Evolutionary conservation across 2,329 filamentous ascomycete genomes (phyloP).

Genomic region (Lithohypha guttulata): DNA sequence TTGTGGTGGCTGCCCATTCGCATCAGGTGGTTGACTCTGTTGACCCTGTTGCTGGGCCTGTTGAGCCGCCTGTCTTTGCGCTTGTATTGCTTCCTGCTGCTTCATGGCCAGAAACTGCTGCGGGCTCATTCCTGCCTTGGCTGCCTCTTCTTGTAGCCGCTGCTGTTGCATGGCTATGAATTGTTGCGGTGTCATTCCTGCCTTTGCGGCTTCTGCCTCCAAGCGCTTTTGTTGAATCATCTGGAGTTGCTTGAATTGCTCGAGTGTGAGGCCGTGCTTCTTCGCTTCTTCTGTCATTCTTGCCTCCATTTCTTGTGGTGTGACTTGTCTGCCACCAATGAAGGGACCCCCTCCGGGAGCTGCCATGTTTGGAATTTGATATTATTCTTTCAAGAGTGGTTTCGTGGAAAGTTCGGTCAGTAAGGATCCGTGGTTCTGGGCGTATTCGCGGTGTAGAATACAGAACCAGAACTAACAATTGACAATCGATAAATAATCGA

Average conservation of each 20-base stretch:
- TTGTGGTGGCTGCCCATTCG: conserved; percentile 20
- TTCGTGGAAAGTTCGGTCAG: too few relatives aligned
- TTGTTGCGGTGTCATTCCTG: conserved; percentile 73
- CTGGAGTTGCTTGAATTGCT: conserved; percentile 50
- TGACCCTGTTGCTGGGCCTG: conserved; percentile 25
- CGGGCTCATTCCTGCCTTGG: conserved; percentile 43
- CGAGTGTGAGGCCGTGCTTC: conserved; percentile 71
- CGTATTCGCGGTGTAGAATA: too few relatives aligned
- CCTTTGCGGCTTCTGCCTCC: conserved; percentile 60
- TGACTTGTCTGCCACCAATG: conserved; percentile 2
- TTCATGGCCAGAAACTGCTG: conserved; percentile 39
- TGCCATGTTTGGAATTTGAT: too few relatives aligned
- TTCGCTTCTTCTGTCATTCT: conserved; percentile 73
- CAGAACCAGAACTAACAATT: neutral
- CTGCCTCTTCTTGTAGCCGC: conserved; percentile 35
- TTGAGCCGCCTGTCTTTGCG: conserved; percentile 25
- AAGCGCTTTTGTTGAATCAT: conserved; percentile 49
- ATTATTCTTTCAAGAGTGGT: too few relatives aligned
- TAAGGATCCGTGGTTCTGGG: too few relatives aligned
- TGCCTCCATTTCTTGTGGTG: conserved; percentile 58
- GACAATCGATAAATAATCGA: neutral
- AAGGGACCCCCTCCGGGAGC: neutral
- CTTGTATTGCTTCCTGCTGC: conserved; percentile 31
- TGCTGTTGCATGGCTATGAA: conserved; percentile 50
- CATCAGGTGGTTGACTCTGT: conserved; percentile 33